Percentiles rank a stretch among this genome's conserved stretches.
Conservation (phyloP, 2,329 filamentous ascomycete genomes). For the Chrysoporthe puriensis region DNA sequence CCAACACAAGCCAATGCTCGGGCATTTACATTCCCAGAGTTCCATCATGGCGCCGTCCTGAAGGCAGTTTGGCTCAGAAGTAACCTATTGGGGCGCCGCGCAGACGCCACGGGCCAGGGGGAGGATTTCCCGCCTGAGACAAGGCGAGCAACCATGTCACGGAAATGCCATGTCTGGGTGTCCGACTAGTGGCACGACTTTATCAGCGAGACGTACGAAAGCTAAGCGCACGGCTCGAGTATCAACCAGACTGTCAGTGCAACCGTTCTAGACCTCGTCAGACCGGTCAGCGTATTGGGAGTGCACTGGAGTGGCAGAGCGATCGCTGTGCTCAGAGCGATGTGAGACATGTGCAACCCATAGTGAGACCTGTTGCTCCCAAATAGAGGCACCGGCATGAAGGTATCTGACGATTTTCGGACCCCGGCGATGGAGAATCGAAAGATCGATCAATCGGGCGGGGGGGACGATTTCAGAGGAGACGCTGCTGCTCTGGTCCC, state of each 20-base stretch:
- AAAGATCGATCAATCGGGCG: conserved; percentile 17
- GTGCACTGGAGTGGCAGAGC: neutral
- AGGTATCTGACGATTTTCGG: conserved; percentile 21
- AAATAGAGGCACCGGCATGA: neutral
- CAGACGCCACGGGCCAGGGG: neutral
- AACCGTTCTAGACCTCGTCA: neutral
- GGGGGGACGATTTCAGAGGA: conserved; percentile 7
- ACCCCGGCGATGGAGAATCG: conserved; percentile 20
- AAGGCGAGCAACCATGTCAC: neutral
- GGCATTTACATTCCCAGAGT: neutral
- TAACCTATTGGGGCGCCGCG: neutral
- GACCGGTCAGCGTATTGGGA: neutral
- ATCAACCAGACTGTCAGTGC: neutral
- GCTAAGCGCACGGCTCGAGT: neutral
- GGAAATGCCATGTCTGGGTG: neutral
- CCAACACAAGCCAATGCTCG: neutral
- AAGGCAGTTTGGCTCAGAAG: neutral
- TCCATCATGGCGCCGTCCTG: neutral
- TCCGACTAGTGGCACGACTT: neutral
- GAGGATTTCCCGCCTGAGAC: neutral
- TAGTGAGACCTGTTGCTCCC: conserved; percentile 2
- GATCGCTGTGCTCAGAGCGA: conserved; percentile 11
- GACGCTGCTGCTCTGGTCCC: neutral
- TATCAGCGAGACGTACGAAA: neutral
- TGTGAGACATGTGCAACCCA: conserved; percentile 16